Percentiles rank a stretch among this genome's conserved stretches.
phyloP scores from a whole-genome alignment of 2,329 filamentous ascomycete species.

The Davidsoniella neocaledoniae region DNA sequence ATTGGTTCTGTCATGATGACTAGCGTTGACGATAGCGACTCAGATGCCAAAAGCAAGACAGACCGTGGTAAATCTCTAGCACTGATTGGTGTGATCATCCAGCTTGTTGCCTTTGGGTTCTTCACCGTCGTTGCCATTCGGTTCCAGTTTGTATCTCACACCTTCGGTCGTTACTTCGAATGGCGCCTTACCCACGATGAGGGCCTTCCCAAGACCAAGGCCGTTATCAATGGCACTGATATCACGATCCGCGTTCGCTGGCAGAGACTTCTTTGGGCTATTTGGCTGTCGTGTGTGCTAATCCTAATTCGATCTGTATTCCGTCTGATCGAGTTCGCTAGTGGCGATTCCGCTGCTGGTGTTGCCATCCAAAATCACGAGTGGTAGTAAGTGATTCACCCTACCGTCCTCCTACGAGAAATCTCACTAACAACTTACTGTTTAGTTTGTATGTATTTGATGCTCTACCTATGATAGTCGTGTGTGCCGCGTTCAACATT shows the following conservation, averaged over 20 bases:
- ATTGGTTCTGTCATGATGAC: conserved; percentile 25
- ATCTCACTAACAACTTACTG: neutral
- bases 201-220: neutral
- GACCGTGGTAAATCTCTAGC: conserved; percentile 22
- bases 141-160: conserved; percentile 27
- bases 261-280: conserved; percentile 21
- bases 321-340: conserved; percentile 18
- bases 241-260: conserved; percentile 19
- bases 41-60: conserved; percentile 19
- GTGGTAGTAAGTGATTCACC: conserved; percentile 17
- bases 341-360: conserved; percentile 14
- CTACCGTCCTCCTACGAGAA: neutral
- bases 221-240: conserved; percentile 16
- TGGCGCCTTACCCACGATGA: neutral
- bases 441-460: conserved; percentile 19
- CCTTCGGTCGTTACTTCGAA: neutral
- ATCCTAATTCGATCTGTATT: conserved; percentile 20
- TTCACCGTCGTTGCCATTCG: conserved; percentile 28
- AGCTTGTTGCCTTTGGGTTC: conserved; percentile 29
- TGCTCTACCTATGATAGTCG: conserved; percentile 18
- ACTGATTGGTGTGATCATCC: conserved; percentile 20
- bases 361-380: conserved; percentile 17
- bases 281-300: conserved; percentile 18
- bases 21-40: conserved; percentile 19
- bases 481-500: conserved; percentile 17